A percentile compares a stretch with the other conserved stretches of the same genome.
Evolutionary conservation across 768 basidiomycete genomes (phyloP).

Genomic region (Collybiopsis confluens): DNA sequence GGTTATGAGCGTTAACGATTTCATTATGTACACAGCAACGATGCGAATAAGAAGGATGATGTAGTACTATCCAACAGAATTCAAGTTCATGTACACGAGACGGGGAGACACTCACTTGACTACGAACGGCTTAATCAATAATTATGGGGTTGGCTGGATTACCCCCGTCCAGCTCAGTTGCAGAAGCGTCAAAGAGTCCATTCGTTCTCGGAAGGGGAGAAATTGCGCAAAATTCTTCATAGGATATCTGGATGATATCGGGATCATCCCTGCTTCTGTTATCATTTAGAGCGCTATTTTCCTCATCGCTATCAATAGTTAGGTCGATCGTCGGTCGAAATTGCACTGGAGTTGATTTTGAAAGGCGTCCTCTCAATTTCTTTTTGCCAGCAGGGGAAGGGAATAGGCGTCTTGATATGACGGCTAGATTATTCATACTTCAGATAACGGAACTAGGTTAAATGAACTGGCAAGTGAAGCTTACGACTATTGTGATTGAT

Average conservation of each 20-base stretch:
- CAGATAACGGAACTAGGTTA: not conserved
- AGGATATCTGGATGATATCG: slow-evolving; percentile 4
- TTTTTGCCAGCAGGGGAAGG: not conserved
- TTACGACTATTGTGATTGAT: not conserved
- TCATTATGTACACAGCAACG: too few relatives aligned
- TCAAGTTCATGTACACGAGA: too few relatives aligned
- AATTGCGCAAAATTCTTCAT: not conserved
- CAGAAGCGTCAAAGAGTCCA: too few relatives aligned
- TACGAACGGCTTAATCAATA: not conserved
- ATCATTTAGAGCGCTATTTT: too few relatives aligned
- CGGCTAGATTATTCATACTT: not conserved
- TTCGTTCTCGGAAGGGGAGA: too few relatives aligned
- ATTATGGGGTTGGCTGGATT: not conserved
- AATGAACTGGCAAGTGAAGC: not conserved
- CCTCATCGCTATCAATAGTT: not conserved
- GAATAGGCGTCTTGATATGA: not conserved
- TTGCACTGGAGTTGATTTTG: not conserved
- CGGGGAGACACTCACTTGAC: not conserved
- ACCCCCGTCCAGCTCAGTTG: too few relatives aligned
- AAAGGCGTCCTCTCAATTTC: not conserved
- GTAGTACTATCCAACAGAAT: too few relatives aligned
- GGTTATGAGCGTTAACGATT: too few relatives aligned
- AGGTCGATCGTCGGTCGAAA: not conserved
- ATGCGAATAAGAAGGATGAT: too few relatives aligned
- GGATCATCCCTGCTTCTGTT: not conserved